A percentile compares a stretch with the other conserved stretches of the same genome.
Conservation (phyloP, 2,329 filamentous ascomycete genomes). For the Dendrostoma leiphaemia region DNA sequence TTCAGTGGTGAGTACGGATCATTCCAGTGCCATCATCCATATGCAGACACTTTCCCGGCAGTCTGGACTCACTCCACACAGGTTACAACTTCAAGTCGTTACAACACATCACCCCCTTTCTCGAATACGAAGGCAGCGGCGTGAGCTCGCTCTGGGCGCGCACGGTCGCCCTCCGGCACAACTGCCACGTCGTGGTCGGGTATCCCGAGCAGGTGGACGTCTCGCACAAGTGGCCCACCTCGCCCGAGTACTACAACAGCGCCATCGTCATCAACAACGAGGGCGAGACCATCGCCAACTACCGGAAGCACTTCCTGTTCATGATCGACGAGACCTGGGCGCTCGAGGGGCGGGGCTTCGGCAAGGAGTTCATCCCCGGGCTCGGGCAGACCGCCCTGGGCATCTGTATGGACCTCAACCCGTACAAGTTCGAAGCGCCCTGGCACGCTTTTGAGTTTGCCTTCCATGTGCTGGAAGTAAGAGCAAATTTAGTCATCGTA, state of each 20-base stretch:
- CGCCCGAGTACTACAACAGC: conserved; percentile 55
- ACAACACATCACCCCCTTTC: conserved; percentile 63
- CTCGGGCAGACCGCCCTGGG: conserved; percentile 55
- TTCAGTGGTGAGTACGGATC: conserved; percentile 61
- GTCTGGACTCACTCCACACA: conserved; percentile 24
- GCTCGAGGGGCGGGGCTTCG: conserved; percentile 38
- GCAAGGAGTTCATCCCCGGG: conserved; percentile 37
- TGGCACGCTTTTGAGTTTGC: conserved; percentile 51
- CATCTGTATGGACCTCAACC: conserved; percentile 66
- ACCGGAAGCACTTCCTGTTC: conserved; percentile 59
- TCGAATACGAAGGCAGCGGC: conserved; percentile 66
- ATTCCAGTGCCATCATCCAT: no score
- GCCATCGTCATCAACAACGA: conserved; percentile 53
- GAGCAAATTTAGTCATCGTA: conserved; percentile 64
- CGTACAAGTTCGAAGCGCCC: conserved; percentile 49
- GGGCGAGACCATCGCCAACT: conserved; percentile 60
- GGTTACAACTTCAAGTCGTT: conserved; percentile 78
- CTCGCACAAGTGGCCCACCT: conserved; percentile 45
- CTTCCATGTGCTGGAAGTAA: conserved; percentile 53
- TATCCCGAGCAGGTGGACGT: conserved; percentile 70
- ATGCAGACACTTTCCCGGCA: no score
- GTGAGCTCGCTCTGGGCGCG: conserved; percentile 71
- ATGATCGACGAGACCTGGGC: conserved; percentile 63
- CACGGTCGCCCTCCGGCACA: conserved; percentile 61
- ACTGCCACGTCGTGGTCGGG: conserved; percentile 67